phyloP scores from a whole-genome alignment of 2,329 filamentous ascomycete species.

The Neofusicoccum ribis region DNA sequence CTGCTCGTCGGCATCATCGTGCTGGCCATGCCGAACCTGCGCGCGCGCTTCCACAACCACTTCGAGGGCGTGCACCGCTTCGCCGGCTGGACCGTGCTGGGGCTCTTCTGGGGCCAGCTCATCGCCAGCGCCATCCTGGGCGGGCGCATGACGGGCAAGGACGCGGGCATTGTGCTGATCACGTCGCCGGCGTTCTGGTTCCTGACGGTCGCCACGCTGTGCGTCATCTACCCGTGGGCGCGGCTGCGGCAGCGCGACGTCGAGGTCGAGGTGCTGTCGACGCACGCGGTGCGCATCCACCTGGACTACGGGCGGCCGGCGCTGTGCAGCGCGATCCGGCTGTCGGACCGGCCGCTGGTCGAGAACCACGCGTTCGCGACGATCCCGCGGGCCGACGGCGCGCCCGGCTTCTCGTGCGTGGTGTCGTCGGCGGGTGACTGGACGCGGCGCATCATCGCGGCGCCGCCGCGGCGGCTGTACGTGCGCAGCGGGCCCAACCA shows the following conservation, averaged over 20 bases:
- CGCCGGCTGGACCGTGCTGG: constrained; percentile 34
- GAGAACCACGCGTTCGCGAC: constrained; percentile 43
- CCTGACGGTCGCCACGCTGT: constrained; percentile 63
- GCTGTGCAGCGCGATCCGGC: constrained; percentile 12
- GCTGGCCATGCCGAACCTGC: constrained; percentile 29
- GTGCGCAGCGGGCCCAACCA: constrained; percentile 31
- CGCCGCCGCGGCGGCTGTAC: constrained; percentile 34
- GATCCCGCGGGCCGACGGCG: constrained; percentile 31
- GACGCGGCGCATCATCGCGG: constrained; percentile 26
- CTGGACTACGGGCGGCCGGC: constrained; percentile 22
- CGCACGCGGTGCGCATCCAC: constrained; percentile 70
- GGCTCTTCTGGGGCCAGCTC: constrained; percentile 34
- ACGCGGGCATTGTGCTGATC: constrained; percentile 43
- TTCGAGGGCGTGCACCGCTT: constrained; percentile 40
- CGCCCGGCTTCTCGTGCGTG: constrained; percentile 29
- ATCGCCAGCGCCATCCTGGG: constrained; percentile 15
- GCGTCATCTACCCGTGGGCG: constrained; percentile 72
- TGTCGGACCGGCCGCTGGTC: constrained; percentile 25
- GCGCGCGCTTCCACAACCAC: constrained; percentile 30
- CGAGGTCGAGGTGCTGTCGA: constrained; percentile 65
- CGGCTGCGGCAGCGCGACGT: constrained; percentile 68
- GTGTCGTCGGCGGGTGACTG: constrained; percentile 38
- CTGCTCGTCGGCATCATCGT: constrained; percentile 29
- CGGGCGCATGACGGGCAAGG: not conserved
- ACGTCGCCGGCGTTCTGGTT: constrained; percentile 65